Conservation (phyloP, 495 filamentous ascomycete species). For the Oleoguttula mirabilis region DNA sequence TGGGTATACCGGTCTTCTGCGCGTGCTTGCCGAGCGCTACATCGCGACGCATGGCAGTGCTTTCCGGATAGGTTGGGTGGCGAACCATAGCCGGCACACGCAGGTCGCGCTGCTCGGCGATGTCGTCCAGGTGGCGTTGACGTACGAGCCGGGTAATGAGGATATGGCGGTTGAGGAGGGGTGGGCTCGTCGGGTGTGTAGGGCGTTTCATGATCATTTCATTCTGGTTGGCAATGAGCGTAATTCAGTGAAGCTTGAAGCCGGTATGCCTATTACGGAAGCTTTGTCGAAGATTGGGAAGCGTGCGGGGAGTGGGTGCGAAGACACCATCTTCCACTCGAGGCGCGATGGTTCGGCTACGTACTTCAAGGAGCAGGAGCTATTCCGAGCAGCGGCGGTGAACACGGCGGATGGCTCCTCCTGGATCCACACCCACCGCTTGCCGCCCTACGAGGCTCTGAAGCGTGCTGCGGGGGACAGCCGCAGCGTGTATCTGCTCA, state of each 20-base stretch:
- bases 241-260: background rate
- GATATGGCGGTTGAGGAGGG: conserved; percentile 1
- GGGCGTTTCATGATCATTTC: conserved; percentile 3
- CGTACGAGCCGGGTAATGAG: conserved; percentile 4
- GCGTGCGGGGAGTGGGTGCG: background rate
- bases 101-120: background rate
- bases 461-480: background rate
- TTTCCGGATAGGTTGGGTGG: conserved; percentile 1
- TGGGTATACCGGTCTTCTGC: conserved; percentile 2
- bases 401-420: background rate
- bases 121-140: conserved; percentile 3
- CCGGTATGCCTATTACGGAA: background rate
- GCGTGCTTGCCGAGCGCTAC: background rate
- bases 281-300: no score
- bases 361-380: background rate
- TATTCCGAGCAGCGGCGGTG: background rate
- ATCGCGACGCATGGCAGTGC: background rate
- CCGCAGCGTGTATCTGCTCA: background rate
- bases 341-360: conserved; percentile 1
- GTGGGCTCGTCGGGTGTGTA: background rate
- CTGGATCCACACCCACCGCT: background rate
- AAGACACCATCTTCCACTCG: background rate
- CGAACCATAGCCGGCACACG: conserved; percentile 2
- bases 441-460: background rate
- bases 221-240: background rate